These are phyloP conservation scores for Salvia sclarea DNA, from an alignment of 305 asterid genomes.

Conservation along the genomic window DNA sequence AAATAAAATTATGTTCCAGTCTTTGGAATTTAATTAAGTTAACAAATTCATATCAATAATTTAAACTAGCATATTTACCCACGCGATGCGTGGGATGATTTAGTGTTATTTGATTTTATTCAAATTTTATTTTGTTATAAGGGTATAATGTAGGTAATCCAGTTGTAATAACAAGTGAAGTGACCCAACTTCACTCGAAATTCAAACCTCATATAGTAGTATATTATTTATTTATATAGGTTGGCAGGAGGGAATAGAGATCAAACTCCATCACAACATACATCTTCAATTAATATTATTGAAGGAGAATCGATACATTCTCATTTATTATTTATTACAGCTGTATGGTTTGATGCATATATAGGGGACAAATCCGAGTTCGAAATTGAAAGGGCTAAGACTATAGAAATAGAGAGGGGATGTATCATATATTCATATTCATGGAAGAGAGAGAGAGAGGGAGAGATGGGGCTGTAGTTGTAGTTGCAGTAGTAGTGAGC, in stretches of 20 bases:
- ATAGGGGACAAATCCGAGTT: constrained; percentile 29
- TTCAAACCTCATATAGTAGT: not conserved
- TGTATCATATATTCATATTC: not conserved
- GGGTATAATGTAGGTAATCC: too few species aligned
- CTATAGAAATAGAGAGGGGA: not conserved
- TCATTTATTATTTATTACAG: constrained; percentile 15
- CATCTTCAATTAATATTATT: not conserved
- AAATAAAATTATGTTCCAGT: too few species aligned
- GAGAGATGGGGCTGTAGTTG: constrained; percentile 8
- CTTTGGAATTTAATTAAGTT: too few species aligned
- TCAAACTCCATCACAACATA: too few species aligned
- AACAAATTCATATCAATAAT: not conserved
- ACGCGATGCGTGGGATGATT: too few species aligned
- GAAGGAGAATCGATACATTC: not conserved
- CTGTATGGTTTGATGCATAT: constrained; percentile 27
- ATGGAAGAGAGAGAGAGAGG: not conserved
- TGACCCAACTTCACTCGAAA: not conserved
- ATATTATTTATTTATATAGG: too few species aligned
- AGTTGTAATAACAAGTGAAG: not conserved
- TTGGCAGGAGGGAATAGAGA: not conserved
- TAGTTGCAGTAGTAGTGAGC: not conserved
- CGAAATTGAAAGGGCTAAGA: not conserved
- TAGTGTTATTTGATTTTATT: too few species aligned
- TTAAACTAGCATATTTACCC: too few species aligned
- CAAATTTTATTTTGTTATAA: too few species aligned